Base-by-base conservation (phyloP, 306 rosid genomes). In the Ceratonia siliqua region DNA sequence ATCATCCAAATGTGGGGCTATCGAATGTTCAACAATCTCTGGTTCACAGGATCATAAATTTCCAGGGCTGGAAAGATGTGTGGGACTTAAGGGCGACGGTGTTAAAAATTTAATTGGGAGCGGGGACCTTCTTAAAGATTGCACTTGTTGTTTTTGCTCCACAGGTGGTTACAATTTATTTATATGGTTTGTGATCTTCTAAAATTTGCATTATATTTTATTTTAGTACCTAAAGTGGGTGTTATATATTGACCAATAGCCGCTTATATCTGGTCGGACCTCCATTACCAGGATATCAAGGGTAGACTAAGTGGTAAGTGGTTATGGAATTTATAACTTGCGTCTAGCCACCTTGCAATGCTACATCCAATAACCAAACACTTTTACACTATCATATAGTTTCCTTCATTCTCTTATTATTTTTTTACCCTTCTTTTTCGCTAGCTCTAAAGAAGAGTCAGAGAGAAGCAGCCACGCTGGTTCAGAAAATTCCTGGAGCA, bases 271-370 rank as follows among this genome's bases (percentile, higher is more conserved):
- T 90, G 91, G 97, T 76, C 95, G 70, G 99, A 94, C 73, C 93
- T 92, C 38, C 90, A 90, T 83, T 94, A 90, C 85, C 97, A 92
- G 78, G 99, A 94, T 72, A 85, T 87, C 64, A 92, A 87, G 86
- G 97, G 95, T 57, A 90, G 95, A 67, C 77, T 91, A 45, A 43
- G 83, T n/a, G 95, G 97, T 90, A 79, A 83, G 85, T 71, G 35
- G 45, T 21, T 33, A 20, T 30, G 33, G 42, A 27, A 54, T 25
- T 35, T 75, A 14, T 72, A n/a, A 46, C 6, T 24, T 8, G 11
- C 25, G 33, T 59, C 52, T 15, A 25, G 20, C n/a, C 24, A 11
- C n/a, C 56, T 58, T 54, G 20, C 69, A 18, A 3, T 75, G 13
- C 28, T 36, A 2, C 27, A 10, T 33, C 58, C 8, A 25, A 36